These are phyloP conservation scores for Botryotinia calthae DNA, from an alignment of 2,329 filamentous ascomycete genomes.

Conservation along the genomic window DNA sequence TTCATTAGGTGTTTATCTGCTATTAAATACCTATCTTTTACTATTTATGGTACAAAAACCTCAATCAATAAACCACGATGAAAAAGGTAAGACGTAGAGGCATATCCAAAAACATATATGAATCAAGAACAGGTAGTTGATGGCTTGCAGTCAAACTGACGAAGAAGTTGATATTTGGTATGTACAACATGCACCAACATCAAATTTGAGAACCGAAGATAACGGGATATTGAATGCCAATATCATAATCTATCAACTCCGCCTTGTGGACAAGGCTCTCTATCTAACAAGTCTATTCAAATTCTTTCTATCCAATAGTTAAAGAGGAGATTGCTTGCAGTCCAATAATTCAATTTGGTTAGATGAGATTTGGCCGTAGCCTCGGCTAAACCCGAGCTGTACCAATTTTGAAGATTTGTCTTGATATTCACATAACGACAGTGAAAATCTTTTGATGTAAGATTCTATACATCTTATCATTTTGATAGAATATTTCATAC, in stretches of 20 bases:
- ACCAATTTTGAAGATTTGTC: not conserved
- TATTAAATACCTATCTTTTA: too few species aligned
- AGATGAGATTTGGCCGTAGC: not conserved
- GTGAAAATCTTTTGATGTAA: not conserved
- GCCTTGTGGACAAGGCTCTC: not conserved
- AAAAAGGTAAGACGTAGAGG: not conserved
- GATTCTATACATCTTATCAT: too few species aligned
- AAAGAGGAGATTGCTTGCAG: not conserved
- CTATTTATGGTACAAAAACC: not conserved
- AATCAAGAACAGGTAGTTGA: not conserved
- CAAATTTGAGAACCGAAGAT: not conserved
- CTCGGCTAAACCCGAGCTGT: not conserved
- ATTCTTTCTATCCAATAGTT: not conserved
- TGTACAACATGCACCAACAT: not conserved
- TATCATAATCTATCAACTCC: too few species aligned
- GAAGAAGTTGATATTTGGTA: accelerated
- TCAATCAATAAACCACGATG: not conserved
- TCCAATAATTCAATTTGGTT: not conserved
- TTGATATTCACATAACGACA: not conserved
- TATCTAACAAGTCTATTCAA: not conserved
- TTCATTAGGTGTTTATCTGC: accelerated
- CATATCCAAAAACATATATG: too few species aligned
- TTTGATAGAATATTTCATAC: not conserved
- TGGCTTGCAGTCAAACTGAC: not conserved
- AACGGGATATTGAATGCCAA: not conserved